A percentile compares a stretch with the other conserved stretches of the same genome.
phyloP scores from a whole-genome alignment of 1,284 basidiomycete genomes.

The Vanrija sp. region DNA sequence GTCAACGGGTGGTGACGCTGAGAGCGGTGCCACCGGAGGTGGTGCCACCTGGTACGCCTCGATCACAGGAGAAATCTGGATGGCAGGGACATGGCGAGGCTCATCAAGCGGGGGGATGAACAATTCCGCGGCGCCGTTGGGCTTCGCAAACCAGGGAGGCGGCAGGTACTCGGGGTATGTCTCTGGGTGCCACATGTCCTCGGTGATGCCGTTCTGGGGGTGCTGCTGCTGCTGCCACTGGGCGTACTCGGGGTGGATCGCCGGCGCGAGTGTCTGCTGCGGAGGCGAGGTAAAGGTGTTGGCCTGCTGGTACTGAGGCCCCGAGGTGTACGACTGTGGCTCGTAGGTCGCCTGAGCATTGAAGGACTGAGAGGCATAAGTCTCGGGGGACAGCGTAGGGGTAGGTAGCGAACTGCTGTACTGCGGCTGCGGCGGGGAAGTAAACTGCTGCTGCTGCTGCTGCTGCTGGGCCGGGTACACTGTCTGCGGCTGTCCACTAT shows the following conservation, averaged over 20 bases:
- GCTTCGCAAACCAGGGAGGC: constrained; percentile 42
- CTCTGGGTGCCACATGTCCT: constrained; percentile 43
- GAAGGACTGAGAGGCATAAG: too few species aligned
- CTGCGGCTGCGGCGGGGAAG: background rate
- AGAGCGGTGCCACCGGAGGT: background rate
- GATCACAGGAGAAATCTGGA: background rate
- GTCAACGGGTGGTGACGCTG: background rate
- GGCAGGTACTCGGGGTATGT: constrained; percentile 41
- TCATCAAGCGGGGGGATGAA: background rate
- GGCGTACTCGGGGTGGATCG: background rate
- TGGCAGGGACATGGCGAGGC: background rate
- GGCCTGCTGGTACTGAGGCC: too few species aligned
- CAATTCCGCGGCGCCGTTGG: constrained; percentile 33
- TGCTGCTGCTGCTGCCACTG: background rate
- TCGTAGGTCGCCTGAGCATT: too few species aligned
- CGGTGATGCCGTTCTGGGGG: constrained; percentile 13
- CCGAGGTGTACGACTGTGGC: too few species aligned
- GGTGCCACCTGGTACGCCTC: constrained; percentile 5
- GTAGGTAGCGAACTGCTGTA: background rate
- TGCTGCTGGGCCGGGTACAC: background rate
- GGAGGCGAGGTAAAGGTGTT: too few species aligned
- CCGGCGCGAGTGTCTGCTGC: background rate
- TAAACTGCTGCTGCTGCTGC: background rate
- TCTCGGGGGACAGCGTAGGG: too few species aligned
- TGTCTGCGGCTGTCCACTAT: background rate